These are phyloP conservation scores for Lyophyllum shimeji DNA, from an alignment of 768 basidiomycete genomes.

Conservation along the genomic window DNA sequence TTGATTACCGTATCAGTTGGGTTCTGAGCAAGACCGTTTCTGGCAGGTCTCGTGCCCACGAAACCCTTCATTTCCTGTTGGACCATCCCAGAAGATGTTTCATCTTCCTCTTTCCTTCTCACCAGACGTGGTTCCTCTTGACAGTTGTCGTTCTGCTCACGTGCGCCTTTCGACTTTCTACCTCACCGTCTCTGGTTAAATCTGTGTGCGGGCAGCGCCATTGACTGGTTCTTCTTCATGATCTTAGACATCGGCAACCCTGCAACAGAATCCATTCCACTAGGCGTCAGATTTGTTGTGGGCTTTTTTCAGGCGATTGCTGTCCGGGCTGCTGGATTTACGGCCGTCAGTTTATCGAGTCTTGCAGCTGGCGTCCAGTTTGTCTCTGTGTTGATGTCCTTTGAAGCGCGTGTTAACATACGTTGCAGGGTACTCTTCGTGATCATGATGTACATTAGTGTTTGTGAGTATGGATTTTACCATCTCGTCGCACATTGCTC, in stretches of 20 bases:
- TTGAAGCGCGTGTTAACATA: neutral
- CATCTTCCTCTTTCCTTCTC: constrained; percentile 87
- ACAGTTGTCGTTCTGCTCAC: constrained; percentile 66
- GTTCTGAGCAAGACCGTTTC: constrained; percentile 60
- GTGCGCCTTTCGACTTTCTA: constrained; percentile 39
- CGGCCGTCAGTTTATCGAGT: constrained; percentile 66
- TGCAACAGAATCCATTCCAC: constrained; percentile 64
- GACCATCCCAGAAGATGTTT: constrained; percentile 95
- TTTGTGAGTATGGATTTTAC: constrained; percentile 52
- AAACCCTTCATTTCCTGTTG: constrained; percentile 88
- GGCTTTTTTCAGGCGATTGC: constrained; percentile 79
- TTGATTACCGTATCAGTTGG: constrained; percentile 57
- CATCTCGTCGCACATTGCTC: neutral
- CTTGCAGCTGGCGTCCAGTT: constrained; percentile 90
- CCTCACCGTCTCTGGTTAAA: neutral
- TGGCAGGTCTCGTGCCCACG: constrained; percentile 55
- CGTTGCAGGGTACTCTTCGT: constrained; percentile 72
- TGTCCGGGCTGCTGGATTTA: constrained; percentile 88
- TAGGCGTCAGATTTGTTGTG: constrained; percentile 66
- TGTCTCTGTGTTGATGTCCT: constrained; percentile 22
- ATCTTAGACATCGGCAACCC: constrained; percentile 84
- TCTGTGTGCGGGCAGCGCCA: constrained; percentile 43
- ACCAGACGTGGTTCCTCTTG: constrained; percentile 91
- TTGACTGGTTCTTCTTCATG: constrained; percentile 90
- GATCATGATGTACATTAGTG: constrained; percentile 92